Evolutionary conservation across 768 basidiomycete genomes (phyloP), one percentile per base, ranked within the genome.

Genomic region (Chalciporus piperatus): DNA sequence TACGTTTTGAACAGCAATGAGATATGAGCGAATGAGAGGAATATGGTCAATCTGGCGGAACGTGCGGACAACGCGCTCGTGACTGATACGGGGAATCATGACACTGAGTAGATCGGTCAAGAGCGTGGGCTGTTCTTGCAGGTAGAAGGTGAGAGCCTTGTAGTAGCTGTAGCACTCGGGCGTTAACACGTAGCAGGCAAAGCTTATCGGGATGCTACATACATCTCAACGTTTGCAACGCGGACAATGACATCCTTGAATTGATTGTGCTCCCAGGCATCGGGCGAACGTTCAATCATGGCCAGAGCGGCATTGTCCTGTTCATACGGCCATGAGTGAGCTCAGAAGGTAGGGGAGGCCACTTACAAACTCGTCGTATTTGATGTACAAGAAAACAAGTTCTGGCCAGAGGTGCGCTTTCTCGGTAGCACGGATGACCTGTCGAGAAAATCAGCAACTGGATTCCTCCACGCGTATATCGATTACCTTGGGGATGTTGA

Each of bases 191-290:
- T 11, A 20, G 6, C 5, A 28, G 17, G 20, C 33, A 20, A 22
- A 10, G 40, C 45, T 13, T 6, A 33, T 12, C 37, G 23, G 33
- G 5, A 25, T 45, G 45, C 2, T 22, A 59, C 83, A 53, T 69
- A 90, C 90, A 99, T 98, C 74, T 99, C 97, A 55, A 98, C 83
- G 64, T 99, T 99, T 43, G 97, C 96, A 19, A 89, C 95, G 53
- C 95, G 90, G 64, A 98, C 91, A 49, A 97, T 81, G 51, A 97
- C 87, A 60, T 98, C 97, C 79, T 98, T 98, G 85, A 99, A 99
- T 70, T 98, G 96, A 63, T 92, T 95, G 74, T 99, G 97, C 51
- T 99, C 97, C 95, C 95, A 99, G 44, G 94, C 93, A 70, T 97
- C 93, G n/a, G 92, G 82, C 2, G 97, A 91, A 17, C 95, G 87